Conservation (phyloP, 2,329 filamentous ascomycete species). For the Beauveria pseudobassiana region DNA sequence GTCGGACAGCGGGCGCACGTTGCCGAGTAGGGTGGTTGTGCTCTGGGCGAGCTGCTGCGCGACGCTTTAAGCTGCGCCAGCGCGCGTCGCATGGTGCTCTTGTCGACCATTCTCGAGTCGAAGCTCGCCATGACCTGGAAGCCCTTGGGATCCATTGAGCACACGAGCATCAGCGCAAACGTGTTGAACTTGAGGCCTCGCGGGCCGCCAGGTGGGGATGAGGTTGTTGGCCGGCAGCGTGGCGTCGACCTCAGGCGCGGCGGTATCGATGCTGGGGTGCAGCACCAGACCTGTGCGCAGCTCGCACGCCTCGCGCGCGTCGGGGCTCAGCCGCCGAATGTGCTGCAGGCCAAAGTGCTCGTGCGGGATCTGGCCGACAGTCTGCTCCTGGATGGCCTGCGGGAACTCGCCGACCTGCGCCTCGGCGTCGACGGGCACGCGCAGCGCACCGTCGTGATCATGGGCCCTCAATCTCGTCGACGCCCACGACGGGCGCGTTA, state of each 20-base stretch:
- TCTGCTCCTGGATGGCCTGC: constrained; percentile 47
- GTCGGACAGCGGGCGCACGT: constrained; percentile 27
- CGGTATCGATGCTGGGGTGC: constrained; percentile 35
- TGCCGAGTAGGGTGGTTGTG: constrained; percentile 23
- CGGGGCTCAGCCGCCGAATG: constrained; percentile 48
- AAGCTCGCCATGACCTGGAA: constrained; percentile 58
- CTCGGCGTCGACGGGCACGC: constrained; percentile 37
- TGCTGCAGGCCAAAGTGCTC: constrained; percentile 56
- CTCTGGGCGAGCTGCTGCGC: constrained; percentile 40
- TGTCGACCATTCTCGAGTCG: constrained; percentile 51
- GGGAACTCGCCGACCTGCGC: constrained; percentile 43
- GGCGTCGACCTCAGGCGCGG: constrained; percentile 17
- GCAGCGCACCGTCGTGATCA: constrained; percentile 53
- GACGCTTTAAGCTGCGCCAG: constrained; percentile 45
- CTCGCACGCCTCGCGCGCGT: constrained; percentile 48
- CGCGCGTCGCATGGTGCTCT: constrained; percentile 43
- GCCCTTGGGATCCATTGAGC: constrained; percentile 47
- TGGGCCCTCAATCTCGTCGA: constrained; percentile 50
- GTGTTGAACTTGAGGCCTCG: constrained; percentile 53
- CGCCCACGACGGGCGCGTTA: constrained; percentile 38
- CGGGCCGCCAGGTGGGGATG: constrained; percentile 48
- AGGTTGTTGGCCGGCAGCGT: constrained; percentile 41
- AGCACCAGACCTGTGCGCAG: constrained; percentile 48
- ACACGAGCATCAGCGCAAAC: constrained; percentile 59
- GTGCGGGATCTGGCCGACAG: constrained; percentile 51